Evolutionary conservation across 805 yeast genomes (phyloP).

Genomic region (Zygosaccharomyces bailii): DNA sequence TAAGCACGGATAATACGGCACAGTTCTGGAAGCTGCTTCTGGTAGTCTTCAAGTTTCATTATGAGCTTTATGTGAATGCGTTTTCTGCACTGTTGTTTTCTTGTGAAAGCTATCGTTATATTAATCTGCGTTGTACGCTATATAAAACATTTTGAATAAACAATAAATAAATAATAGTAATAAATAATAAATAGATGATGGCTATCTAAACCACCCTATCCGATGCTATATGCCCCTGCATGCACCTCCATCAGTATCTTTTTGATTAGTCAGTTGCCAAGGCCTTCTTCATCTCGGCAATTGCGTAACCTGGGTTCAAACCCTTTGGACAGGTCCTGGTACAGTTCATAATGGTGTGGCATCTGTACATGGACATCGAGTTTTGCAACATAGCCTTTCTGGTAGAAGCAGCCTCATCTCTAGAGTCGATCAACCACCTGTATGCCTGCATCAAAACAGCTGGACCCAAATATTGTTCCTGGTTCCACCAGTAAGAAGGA

Average conservation of each 20-base stretch:
- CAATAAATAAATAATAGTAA: conserved; percentile 11
- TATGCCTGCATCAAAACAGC: conserved; percentile 99
- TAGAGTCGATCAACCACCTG: conserved; percentile 97
- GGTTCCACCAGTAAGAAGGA: conserved; percentile 99
- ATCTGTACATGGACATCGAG: conserved; percentile 96
- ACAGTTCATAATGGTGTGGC: conserved; percentile 99
- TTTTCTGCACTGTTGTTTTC: too few species aligned
- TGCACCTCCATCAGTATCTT: background rate
- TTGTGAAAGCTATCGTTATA: too few species aligned
- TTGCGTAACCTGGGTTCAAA: conserved; percentile 94
- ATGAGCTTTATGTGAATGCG: too few species aligned
- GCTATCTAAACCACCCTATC: background rate
- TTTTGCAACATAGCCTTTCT: conserved; percentile 92
- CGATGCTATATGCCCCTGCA: conserved; percentile 1
- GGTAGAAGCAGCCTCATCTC: conserved; percentile 81
- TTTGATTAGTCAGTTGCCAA: conserved; percentile 66
- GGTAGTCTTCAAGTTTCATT: conserved; percentile 2
- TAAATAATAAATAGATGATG: background rate
- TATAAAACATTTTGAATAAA: conserved; percentile 12
- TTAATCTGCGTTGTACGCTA: too few species aligned
- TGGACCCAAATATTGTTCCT: conserved; percentile 96
- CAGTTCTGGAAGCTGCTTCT: conserved; percentile 1
- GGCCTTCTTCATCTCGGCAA: conserved; percentile 93
- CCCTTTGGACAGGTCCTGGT: conserved; percentile 98
- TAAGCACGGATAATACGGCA: background rate